Evolutionary conservation across 2,329 filamentous ascomycete species (phyloP).

Genomic region (Fusarium anthophilum): DNA sequence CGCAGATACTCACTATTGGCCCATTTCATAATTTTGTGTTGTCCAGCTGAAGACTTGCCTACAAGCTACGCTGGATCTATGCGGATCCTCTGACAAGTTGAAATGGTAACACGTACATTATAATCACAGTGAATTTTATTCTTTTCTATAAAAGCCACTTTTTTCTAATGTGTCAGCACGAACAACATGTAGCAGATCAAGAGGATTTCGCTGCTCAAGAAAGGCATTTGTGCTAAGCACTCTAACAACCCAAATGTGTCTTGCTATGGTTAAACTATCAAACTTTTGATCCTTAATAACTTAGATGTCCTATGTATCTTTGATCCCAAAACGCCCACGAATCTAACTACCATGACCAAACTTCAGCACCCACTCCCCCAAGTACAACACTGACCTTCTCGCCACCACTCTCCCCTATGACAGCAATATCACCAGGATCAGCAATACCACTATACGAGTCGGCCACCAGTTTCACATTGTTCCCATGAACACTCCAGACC

Average conservation of each 20-base stretch:
- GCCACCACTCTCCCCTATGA: neutral
- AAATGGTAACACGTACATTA: neutral
- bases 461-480: constrained; percentile 53
- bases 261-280: neutral
- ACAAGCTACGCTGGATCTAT: neutral
- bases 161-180: neutral
- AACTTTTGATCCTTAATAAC: neutral
- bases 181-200: neutral
- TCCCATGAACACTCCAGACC: constrained; percentile 56
- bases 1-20: neutral
- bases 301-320: too few species aligned
- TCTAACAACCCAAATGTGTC: neutral
- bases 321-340: neutral
- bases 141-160: neutral
- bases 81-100: neutral
- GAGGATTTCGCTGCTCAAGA: neutral
- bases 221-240: neutral
- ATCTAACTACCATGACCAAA: constrained; percentile 34
- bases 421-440: constrained; percentile 59
- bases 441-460: constrained; percentile 68
- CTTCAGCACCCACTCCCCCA: constrained; percentile 38
- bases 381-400: constrained; percentile 28
- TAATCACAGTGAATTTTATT: neutral
- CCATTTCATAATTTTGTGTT: neutral
- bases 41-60: neutral